Conservation (phyloP, 352 stramenopile species). For the Globisporangium alternatum region DNA sequence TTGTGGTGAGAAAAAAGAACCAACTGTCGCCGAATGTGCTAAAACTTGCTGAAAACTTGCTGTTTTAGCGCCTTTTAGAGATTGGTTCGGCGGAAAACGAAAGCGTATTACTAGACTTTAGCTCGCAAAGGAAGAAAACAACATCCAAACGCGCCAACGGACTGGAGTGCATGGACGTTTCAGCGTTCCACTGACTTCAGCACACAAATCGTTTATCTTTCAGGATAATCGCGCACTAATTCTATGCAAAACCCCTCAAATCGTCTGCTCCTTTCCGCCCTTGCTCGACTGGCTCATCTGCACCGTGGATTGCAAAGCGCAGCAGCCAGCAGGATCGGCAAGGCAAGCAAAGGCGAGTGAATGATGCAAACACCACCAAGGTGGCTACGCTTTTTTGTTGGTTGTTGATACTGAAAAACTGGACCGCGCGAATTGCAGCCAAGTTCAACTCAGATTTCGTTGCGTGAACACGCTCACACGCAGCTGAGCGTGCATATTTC, state of each 20-base stretch:
- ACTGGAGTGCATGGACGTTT: no score
- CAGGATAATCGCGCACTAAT: not conserved
- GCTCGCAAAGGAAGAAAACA: no score
- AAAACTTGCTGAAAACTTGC: no score
- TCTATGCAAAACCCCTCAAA: not conserved
- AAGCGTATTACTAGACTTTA: not conserved
- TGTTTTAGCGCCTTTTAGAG: constrained; percentile 1
- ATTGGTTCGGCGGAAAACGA: not conserved
- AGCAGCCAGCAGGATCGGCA: not conserved
- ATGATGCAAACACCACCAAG: not conserved
- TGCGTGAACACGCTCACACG: not conserved
- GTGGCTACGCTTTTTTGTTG: constrained; percentile 1
- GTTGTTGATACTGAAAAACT: not conserved
- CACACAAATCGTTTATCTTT: not conserved
- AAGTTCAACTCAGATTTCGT: not conserved
- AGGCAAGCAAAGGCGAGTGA: not conserved
- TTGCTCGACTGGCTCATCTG: not conserved
- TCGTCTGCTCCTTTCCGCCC: not conserved
- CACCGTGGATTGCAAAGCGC: not conserved
- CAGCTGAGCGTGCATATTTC: not conserved
- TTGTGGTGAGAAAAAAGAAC: not conserved
- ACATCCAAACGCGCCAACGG: no score
- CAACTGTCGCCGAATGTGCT: not conserved
- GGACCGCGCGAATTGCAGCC: not conserved
- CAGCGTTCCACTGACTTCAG: no score